Percentiles rank a stretch among this genome's conserved stretches.
Evolutionary conservation across 2,329 filamentous ascomycete genomes (phyloP).

Genomic region (Alternaria solani): DNA sequence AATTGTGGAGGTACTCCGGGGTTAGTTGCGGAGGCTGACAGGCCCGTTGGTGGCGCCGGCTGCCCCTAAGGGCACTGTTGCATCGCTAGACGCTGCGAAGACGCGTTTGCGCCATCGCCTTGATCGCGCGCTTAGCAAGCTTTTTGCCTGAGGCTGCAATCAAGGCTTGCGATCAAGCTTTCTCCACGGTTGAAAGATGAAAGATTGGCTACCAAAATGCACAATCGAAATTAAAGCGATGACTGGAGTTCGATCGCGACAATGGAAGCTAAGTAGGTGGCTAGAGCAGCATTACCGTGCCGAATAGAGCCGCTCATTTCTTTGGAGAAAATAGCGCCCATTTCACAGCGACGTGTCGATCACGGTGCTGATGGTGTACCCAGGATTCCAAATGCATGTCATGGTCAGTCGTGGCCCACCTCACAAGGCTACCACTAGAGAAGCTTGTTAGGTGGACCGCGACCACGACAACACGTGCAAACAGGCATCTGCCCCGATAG

Average conservation of each 20-base stretch:
- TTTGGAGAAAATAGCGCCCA: neutral
- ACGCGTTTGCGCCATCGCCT: conserved; percentile 1
- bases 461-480: neutral
- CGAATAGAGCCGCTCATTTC: neutral
- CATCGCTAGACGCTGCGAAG: conserved; percentile 4
- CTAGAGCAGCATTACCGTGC: neutral
- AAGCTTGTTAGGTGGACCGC: neutral
- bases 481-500: neutral
- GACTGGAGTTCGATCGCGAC: neutral
- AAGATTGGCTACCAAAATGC: neutral
- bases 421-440: neutral
- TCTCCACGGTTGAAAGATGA: neutral
- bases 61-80: neutral
- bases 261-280: neutral
- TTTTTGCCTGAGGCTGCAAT: neutral
- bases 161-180: neutral
- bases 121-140: neutral
- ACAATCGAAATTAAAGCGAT: neutral
- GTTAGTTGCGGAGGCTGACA: conserved; percentile 1
- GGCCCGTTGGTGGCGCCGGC: neutral
- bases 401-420: neutral
- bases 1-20: conserved; percentile 3
- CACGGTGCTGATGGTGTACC: neutral
- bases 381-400: neutral
- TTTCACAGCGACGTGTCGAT: neutral